Evolutionary conservation across 2,329 filamentous ascomycete genomes (phyloP).

Genomic region (Neopestalotiopsis clavispora): DNA sequence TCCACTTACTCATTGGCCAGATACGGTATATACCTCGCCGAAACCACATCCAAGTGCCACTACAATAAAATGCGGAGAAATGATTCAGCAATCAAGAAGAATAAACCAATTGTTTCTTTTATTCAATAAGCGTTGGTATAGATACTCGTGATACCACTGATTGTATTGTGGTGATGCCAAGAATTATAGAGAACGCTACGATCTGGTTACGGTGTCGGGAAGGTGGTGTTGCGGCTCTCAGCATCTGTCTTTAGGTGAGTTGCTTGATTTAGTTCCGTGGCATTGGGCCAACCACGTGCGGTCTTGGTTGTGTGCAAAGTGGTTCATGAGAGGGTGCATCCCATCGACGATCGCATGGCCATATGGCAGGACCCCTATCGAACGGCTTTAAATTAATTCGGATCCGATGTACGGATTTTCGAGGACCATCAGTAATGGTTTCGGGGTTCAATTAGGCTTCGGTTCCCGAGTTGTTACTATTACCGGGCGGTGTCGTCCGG

Average conservation of each 20-base stretch:
- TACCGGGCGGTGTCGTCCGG: not conserved
- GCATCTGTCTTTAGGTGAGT: not conserved
- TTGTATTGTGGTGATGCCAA: not conserved
- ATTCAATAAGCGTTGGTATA: not conserved
- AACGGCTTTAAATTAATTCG: not conserved
- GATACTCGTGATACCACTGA: not conserved
- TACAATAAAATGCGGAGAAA: not conserved
- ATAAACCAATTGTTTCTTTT: not conserved
- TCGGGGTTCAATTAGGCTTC: not conserved
- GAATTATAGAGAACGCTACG: not conserved
- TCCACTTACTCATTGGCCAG: not conserved
- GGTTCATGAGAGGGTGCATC: not conserved
- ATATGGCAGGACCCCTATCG: not conserved
- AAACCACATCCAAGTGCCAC: not conserved
- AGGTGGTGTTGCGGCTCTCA: conserved; percentile 5
- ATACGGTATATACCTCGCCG: not conserved
- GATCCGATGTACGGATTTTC: not conserved
- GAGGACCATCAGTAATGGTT: not conserved
- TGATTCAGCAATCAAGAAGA: not conserved
- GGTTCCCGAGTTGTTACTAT: not conserved
- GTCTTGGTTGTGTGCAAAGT: not conserved
- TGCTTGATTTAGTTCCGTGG: not conserved
- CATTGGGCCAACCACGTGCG: not conserved
- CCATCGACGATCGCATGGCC: not conserved
- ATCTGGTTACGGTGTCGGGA: conserved; percentile 4